phyloP scores from a whole-genome alignment of 176 grass and related monocot genomes.

The Phyllostachys edulis region DNA sequence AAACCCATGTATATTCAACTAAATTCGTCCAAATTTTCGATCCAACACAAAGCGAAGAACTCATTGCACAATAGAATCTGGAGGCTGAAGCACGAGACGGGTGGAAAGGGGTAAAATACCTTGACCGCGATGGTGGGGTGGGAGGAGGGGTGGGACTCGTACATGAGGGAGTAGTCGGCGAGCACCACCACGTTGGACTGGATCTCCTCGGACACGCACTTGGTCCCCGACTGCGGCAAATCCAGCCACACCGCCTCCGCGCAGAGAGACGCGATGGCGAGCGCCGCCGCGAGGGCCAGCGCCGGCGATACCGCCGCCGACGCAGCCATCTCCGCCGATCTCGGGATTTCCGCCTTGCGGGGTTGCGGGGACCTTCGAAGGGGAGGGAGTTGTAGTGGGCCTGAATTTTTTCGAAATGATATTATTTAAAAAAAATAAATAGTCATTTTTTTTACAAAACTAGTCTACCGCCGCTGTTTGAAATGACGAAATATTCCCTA shows the following conservation, averaged over 20 bases:
- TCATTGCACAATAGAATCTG: neutral
- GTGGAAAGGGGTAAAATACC: constrained; percentile 21
- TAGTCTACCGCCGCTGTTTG: too few species aligned
- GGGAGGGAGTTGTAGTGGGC: constrained; percentile 1
- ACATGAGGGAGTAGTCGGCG: constrained; percentile 74
- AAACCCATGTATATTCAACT: neutral
- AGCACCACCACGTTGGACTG: constrained; percentile 88
- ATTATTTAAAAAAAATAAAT: too few species aligned
- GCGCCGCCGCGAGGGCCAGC: constrained; percentile 12
- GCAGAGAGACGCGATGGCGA: constrained; percentile 26
- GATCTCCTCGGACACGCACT: constrained; percentile 98
- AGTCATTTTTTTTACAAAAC: too few species aligned
- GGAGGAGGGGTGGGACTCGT: constrained; percentile 47
- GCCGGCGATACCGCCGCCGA: neutral
- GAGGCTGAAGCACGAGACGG: neutral
- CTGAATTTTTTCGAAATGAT: too few species aligned
- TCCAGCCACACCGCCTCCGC: constrained; percentile 75
- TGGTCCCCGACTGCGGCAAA: constrained; percentile 70
- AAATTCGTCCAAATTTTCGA: neutral
- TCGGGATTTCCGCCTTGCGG: constrained; percentile 42
- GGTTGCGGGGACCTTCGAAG: neutral
- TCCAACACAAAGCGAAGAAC: neutral
- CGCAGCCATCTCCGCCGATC: constrained; percentile 3
- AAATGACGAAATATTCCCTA: too few species aligned
- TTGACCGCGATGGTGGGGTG: constrained; percentile 69